These are phyloP conservation scores for Coelastrella sp. DNA, from an alignment of 139 green algal species.

Conservation along the genomic window DNA sequence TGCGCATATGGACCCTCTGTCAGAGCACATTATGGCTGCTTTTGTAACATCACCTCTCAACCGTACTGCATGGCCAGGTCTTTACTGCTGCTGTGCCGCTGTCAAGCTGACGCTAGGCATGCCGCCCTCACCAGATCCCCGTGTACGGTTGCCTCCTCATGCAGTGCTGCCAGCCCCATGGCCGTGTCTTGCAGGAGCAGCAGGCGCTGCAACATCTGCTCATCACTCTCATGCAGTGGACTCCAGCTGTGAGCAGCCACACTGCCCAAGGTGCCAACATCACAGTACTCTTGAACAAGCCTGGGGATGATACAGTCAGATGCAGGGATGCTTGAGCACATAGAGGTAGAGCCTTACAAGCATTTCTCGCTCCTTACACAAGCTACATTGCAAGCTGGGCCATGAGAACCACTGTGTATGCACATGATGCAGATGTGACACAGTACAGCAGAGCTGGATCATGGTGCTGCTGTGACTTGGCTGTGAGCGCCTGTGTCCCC, in stretches of 20 bases:
- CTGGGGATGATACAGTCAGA: too few species aligned
- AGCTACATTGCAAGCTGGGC: too few species aligned
- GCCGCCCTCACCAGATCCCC: constrained; percentile 11
- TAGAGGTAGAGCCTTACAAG: too few species aligned
- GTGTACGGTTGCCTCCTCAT: neutral
- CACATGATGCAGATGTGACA: too few species aligned
- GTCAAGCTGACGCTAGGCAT: neutral
- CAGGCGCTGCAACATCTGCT: constrained; percentile 11
- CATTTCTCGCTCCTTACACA: too few species aligned
- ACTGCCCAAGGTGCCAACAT: neutral
- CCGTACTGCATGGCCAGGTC: neutral
- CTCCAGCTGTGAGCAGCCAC: constrained; percentile 1
- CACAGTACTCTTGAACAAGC: neutral
- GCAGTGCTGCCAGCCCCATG: neutral
- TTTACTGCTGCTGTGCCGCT: neutral
- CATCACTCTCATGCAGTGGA: neutral
- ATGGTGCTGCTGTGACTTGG: too few species aligned
- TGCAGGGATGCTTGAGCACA: too few species aligned
- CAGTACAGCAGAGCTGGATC: too few species aligned
- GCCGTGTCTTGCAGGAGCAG: constrained; percentile 8
- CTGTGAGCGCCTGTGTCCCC: too few species aligned
- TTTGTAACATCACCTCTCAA: neutral
- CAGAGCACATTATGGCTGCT: neutral
- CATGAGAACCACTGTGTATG: too few species aligned
- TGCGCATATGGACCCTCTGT: too few species aligned